Conservation (phyloP, 1,284 basidiomycete species). For the Cystobasidium slooffiae region DNA sequence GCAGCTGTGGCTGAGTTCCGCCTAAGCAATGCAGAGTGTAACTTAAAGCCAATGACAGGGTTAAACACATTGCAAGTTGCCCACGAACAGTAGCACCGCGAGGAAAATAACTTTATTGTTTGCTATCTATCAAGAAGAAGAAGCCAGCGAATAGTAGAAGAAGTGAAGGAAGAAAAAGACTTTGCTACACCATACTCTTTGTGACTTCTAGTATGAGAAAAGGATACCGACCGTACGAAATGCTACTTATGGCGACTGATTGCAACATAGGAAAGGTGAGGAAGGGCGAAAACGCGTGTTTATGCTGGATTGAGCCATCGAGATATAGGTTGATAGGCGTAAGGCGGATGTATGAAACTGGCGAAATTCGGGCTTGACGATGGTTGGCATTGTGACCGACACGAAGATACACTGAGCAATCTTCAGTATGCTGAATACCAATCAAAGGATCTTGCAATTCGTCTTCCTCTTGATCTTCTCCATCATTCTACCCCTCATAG, state of each 20-base stretch:
- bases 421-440: background rate
- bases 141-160: background rate
- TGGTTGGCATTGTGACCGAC: background rate
- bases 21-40: too few species aligned
- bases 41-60: too few species aligned
- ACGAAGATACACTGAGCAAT: background rate
- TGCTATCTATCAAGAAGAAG: too few species aligned
- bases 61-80: too few species aligned
- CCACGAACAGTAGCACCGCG: too few species aligned
- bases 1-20: too few species aligned
- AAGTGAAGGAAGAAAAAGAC: background rate
- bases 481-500: slow-evolving; percentile 44
- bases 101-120: too few species aligned
- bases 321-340: background rate
- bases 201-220: background rate
- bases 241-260: background rate
- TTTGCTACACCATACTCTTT: slow-evolving; percentile 9
- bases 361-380: background rate
- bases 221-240: too few species aligned
- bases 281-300: slow-evolving; percentile 15
- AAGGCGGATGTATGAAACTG: too few species aligned
- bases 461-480: slow-evolving; percentile 36
- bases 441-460: slow-evolving; percentile 39
- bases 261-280: background rate
- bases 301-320: background rate